Evolutionary conservation across 192 early-diverging fungal species (phyloP).

Genomic region (Endogone sp.): DNA sequence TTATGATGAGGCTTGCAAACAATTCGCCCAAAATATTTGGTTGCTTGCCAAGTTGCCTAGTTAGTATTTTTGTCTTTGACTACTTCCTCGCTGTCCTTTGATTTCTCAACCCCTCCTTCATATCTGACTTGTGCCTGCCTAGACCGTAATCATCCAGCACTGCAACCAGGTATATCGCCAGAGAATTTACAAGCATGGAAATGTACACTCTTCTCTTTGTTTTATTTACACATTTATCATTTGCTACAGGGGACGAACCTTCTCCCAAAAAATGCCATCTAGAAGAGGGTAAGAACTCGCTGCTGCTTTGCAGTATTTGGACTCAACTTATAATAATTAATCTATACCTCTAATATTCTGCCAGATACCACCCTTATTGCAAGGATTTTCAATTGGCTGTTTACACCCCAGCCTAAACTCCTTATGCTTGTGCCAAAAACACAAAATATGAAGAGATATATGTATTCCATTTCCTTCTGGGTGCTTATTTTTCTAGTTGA

Average conservation of each 20-base stretch:
- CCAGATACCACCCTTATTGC: background rate
- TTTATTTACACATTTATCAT: background rate
- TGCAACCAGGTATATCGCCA: background rate
- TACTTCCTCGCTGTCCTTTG: background rate
- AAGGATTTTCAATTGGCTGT: background rate
- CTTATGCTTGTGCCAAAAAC: constrained; percentile 1
- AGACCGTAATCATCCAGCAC: background rate
- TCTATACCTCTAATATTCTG: background rate
- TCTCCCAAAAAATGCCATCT: background rate
- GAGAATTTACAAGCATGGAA: background rate
- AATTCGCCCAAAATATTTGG: background rate
- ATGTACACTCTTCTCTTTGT: no score
- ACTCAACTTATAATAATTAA: background rate
- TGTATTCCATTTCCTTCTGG: background rate
- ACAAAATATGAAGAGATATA: constrained; percentile 6
- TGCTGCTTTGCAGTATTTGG: background rate
- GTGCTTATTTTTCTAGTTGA: constrained; percentile 5
- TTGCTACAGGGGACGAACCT: background rate
- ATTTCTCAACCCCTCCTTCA: background rate
- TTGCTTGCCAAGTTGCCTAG: background rate
- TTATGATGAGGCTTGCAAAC: background rate
- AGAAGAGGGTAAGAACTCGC: background rate
- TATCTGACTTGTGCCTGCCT: no score
- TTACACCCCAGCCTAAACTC: background rate
- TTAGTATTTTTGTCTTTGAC: background rate